Conservation (phyloP, 495 filamentous ascomycete genomes). For the Aspergillus bridgeri region DNA sequence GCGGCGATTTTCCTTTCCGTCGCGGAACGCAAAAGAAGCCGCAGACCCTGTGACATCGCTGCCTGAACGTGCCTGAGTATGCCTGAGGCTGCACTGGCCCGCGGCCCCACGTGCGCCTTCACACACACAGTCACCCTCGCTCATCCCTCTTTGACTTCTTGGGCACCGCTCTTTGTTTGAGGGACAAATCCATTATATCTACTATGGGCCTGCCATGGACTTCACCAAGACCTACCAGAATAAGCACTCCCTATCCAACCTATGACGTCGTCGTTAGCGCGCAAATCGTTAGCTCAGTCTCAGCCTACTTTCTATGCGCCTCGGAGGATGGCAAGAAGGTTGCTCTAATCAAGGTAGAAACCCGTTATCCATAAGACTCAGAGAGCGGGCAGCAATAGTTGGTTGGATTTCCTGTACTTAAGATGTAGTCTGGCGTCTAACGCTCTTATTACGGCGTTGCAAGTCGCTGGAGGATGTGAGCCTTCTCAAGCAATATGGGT, state of each 20-base stretch:
- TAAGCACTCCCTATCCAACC: background rate
- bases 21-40: background rate
- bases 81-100: background rate
- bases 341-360: conserved; percentile 25
- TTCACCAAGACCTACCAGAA: too few relatives aligned
- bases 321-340: conserved; percentile 19
- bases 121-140: background rate
- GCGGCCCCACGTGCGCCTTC: background rate
- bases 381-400: conserved; percentile 9
- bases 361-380: conserved; percentile 33
- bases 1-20: background rate
- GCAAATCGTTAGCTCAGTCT: conserved; percentile 43
- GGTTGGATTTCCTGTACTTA: too few relatives aligned
- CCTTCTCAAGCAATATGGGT: background rate
- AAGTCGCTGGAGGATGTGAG: background rate
- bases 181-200: background rate
- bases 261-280: conserved; percentile 41
- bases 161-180: too few relatives aligned
- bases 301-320: conserved; percentile 31
- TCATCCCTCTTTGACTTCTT: too few relatives aligned
- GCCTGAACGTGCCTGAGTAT: too few relatives aligned
- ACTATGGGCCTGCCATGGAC: too few relatives aligned
- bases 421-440: too few relatives aligned
- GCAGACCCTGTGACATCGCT: background rate
- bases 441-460: background rate